These are phyloP conservation scores for Diddensiella santjacobensis DNA, from an alignment of 805 yeast genomes.

Conservation along the genomic window DNA sequence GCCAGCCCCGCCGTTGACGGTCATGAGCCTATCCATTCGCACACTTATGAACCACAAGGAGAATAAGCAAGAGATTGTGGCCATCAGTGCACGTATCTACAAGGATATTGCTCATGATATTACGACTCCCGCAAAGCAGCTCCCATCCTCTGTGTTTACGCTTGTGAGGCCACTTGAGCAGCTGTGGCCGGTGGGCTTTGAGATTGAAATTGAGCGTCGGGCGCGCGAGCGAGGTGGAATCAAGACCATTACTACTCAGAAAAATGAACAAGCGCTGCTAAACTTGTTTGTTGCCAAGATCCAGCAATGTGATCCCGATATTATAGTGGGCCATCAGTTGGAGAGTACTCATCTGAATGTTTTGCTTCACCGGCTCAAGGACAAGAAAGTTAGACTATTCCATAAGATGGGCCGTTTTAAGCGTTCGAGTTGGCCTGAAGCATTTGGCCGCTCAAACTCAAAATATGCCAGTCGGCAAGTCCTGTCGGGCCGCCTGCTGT, in stretches of 20 bases:
- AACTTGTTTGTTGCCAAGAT: conserved; percentile 70
- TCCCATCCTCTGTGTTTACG: conserved; percentile 63
- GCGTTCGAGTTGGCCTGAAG: conserved; percentile 68
- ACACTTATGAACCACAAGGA: conserved; percentile 71
- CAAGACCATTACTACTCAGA: conserved; percentile 48
- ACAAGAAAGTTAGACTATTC: conserved; percentile 52
- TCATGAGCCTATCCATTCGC: conserved; percentile 73
- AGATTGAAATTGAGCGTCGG: conserved; percentile 43
- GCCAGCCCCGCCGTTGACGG: conserved; percentile 62
- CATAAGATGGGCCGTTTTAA: conserved; percentile 78
- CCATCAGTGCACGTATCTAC: conserved; percentile 74
- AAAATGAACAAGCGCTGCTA: conserved; percentile 69
- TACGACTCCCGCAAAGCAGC: conserved; percentile 57
- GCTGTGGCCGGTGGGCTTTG: conserved; percentile 73
- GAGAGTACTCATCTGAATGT: conserved; percentile 78
- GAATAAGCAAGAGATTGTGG: conserved; percentile 81
- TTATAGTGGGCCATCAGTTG: conserved; percentile 80
- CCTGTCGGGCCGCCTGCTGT: conserved; percentile 78
- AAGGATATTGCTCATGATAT: conserved; percentile 69
- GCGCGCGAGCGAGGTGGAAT: conserved; percentile 35
- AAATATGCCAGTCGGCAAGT: conserved; percentile 43
- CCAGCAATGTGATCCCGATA: conserved; percentile 84
- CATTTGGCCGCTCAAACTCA: conserved; percentile 42
- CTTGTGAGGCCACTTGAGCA: conserved; percentile 54
- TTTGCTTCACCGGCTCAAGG: conserved; percentile 74